A percentile compares a stretch with the other conserved stretches of the same genome.
These are phyloP conservation scores for Datura wrightii DNA, from an alignment of 257 asterid species.

Conservation along the genomic window DNA sequence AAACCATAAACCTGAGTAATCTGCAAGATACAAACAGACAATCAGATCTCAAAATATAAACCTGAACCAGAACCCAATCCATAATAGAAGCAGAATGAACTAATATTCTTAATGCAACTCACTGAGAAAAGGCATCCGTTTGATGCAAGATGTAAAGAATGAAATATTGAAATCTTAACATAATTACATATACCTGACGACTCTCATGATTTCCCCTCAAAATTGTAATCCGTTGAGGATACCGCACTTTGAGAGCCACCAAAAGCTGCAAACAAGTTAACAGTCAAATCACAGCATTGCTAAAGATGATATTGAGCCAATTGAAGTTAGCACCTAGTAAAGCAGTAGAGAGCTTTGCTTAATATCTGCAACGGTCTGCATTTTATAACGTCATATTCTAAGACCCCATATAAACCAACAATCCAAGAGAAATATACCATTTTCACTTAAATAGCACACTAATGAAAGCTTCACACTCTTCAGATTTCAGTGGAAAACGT, in stretches of 20 bases:
- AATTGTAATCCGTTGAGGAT: conserved; percentile 58
- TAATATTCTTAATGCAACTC: conserved; percentile 12
- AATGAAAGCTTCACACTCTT: not conserved
- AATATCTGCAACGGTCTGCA: not conserved
- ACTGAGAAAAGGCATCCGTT: not conserved
- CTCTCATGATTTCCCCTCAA: conserved; percentile 91
- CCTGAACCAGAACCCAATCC: not conserved
- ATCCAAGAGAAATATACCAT: conserved; percentile 1
- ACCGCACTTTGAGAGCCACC: conserved; percentile 60
- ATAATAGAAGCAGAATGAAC: not conserved
- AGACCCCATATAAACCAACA: not conserved
- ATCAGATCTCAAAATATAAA: conserved; percentile 28
- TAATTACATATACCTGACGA: conserved; percentile 55
- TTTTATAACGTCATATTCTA: not conserved
- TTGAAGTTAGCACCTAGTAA: not conserved
- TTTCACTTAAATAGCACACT: not conserved
- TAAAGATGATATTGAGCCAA: not conserved
- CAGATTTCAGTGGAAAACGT: not conserved
- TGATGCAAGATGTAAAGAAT: not conserved
- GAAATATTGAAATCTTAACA: not conserved
- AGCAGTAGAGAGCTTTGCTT: not conserved
- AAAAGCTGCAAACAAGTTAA: conserved; percentile 46
- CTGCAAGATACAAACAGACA: conserved; percentile 41
- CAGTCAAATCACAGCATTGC: not conserved
- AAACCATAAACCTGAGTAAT: conserved; percentile 66